Conservation (phyloP, 2,329 filamentous ascomycete species). For the Aspergillus candidus region DNA sequence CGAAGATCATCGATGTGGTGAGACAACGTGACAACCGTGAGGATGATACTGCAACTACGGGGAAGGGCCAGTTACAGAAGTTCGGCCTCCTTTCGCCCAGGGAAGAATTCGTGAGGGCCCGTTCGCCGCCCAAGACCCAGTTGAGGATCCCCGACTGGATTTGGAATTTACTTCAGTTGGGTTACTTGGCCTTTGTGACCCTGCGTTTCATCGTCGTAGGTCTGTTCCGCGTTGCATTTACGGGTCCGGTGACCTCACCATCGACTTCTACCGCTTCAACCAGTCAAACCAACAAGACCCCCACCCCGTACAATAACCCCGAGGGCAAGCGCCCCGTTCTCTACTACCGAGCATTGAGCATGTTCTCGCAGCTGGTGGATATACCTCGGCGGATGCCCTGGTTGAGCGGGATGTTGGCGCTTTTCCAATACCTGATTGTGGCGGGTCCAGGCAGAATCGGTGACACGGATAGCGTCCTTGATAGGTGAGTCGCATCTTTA, state of each 20-base stretch:
- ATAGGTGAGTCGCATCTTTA: slow-evolving; percentile 66
- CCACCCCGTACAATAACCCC: slow-evolving; percentile 23
- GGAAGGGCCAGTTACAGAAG: slow-evolving; percentile 46
- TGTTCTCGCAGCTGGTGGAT: slow-evolving; percentile 65
- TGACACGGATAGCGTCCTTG: slow-evolving; percentile 68
- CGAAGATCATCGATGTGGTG: slow-evolving; percentile 57
- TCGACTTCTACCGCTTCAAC: slow-evolving; percentile 19
- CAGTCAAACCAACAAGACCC: slow-evolving; percentile 23
- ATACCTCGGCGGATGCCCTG: slow-evolving; percentile 82
- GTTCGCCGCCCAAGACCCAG: slow-evolving; percentile 26
- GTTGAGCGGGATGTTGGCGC: slow-evolving; percentile 68
- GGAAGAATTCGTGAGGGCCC: slow-evolving; percentile 19
- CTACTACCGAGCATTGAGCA: slow-evolving; percentile 70
- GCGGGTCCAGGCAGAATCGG: slow-evolving; percentile 70
- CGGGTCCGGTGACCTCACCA: slow-evolving; percentile 46
- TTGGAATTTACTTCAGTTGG: slow-evolving; percentile 49
- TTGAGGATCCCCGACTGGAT: slow-evolving; percentile 35
- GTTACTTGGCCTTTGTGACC: slow-evolving; percentile 51
- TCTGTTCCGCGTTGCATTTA: slow-evolving; percentile 60
- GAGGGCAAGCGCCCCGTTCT: slow-evolving; percentile 57
- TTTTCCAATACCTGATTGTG: slow-evolving; percentile 68
- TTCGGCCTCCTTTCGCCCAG: slow-evolving; percentile 49
- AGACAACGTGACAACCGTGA: slow-evolving; percentile 18
- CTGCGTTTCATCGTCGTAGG: slow-evolving; percentile 61
- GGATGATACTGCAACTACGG: slow-evolving; percentile 21